Evolutionary conservation across 768 basidiomycete species (phyloP), one percentile per base, ranked within the genome.

Genomic region (Cubamyces lactineus): DNA sequence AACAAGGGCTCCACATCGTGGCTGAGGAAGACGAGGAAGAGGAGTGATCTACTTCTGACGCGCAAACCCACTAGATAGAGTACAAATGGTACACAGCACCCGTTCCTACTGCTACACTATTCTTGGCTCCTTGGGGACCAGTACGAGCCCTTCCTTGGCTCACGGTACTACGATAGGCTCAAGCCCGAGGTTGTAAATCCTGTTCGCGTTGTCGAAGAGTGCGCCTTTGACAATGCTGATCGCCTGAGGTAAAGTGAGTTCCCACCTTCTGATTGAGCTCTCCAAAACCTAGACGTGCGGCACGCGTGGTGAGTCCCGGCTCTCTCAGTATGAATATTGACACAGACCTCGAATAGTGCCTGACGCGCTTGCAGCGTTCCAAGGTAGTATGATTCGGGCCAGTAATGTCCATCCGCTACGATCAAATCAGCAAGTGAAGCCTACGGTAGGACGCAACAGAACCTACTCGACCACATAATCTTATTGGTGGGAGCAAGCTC

Each of bases 401-500:
- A 91, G 83, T 86, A 85, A 67, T 85, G 84, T 9, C 83, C 85
- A 67, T 91, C 87, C 48, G 84, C 84, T 82, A 24, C 17, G 50
- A 12, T 5, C 15, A 2, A 28, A 13, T 49, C 48, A 21, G 19
- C 13, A 34, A 34, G 9, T 30, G 34, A 42, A 30, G 52, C 28
- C 24, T 40, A 17, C 11, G 26, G 17, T 17, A 12, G 46, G 15
- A 45, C 17, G 5, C 13, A 17, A 16, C n/a, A 1, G 11, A 11
- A 74, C 84, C 65, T 67, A 90, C 90, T 91, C 4, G 89, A 91
- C 88, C 88, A 93, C 76, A 93, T 70, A 26, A 92, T 84, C 70
- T 92, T 93, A 70, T 86, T 91, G 28, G 86, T 90, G 13, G 91
- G 91, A 17, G 82, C 77, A 15, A 91, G 74, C 71, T 92, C 91